These are phyloP conservation scores for Erodium trifolium DNA, from an alignment of 441 rosid genomes.

Conservation along the genomic window DNA sequence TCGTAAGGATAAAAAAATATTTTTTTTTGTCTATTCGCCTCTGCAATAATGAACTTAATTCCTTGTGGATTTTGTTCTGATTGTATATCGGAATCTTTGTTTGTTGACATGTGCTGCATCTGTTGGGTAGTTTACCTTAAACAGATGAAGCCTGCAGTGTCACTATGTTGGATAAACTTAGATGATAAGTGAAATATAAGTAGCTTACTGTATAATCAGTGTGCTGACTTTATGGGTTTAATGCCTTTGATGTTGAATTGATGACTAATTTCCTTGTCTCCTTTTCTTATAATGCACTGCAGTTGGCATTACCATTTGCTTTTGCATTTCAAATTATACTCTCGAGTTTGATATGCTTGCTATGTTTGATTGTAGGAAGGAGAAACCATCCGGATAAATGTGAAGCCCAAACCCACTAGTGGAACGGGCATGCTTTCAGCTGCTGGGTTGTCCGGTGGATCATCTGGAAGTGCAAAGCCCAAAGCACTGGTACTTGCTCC, in stretches of 20 bases:
- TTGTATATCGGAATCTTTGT: too few relatives aligned
- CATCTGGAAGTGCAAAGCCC: slow-evolving; percentile 49
- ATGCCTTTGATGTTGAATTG: neutral
- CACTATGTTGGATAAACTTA: neutral
- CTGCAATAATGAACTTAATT: neutral
- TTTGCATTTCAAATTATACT: neutral
- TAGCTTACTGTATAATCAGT: neutral
- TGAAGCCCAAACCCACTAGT: slow-evolving; percentile 65
- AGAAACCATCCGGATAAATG: slow-evolving; percentile 91
- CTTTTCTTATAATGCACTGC: neutral
- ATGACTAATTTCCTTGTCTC: neutral
- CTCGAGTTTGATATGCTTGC: too few relatives aligned
- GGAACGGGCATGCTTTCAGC: slow-evolving; percentile 99
- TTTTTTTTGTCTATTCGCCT: too few relatives aligned
- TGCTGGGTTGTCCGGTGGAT: slow-evolving; percentile 54
- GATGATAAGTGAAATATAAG: neutral
- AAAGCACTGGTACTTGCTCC: slow-evolving; percentile 64
- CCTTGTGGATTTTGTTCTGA: neutral
- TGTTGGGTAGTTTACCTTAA: neutral
- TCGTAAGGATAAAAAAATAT: too few relatives aligned
- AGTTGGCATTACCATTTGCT: neutral
- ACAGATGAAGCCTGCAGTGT: neutral
- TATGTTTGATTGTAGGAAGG: slow-evolving; percentile 58
- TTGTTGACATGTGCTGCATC: neutral
- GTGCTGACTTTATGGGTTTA: neutral